A percentile compares a stretch with the other conserved stretches of the same genome.
These are phyloP conservation scores for Ascoidea tarda DNA, from an alignment of 805 yeast species.

Conservation along the genomic window DNA sequence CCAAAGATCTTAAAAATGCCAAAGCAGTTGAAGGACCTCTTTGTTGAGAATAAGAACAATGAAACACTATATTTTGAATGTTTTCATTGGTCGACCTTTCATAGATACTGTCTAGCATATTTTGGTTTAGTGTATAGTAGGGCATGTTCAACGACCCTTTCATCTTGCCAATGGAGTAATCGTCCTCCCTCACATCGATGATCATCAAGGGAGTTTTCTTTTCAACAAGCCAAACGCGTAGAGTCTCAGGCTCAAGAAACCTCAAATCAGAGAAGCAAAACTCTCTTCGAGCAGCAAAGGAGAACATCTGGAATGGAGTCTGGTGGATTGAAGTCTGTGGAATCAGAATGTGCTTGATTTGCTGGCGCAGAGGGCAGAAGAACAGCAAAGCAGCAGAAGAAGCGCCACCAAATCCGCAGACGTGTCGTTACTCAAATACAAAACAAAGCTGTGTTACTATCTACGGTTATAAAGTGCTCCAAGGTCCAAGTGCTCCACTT, in stretches of 20 bases:
- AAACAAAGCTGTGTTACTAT: too few species aligned
- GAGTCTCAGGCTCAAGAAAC: conserved; percentile 7
- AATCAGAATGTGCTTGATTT: too few species aligned
- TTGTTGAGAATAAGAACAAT: conserved; percentile 83
- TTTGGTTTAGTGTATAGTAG: too few species aligned
- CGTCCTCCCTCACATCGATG: conserved; percentile 10
- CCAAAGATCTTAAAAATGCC: conserved; percentile 26
- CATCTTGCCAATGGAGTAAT: conserved; percentile 33
- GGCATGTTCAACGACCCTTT: conserved; percentile 32
- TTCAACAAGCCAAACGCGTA: conserved; percentile 7
- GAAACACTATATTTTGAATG: conserved; percentile 57
- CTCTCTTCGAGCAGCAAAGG: conserved; percentile 15
- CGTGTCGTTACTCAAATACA: too few species aligned
- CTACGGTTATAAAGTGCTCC: too few species aligned
- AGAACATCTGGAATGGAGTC: too few species aligned
- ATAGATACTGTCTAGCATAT: too few species aligned
- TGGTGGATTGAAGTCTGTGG: too few species aligned
- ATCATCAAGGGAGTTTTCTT: conserved; percentile 6
- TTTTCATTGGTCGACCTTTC: background rate
- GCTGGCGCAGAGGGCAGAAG: too few species aligned
- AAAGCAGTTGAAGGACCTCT: conserved; percentile 83
- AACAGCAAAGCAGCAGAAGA: too few species aligned
- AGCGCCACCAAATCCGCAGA: too few species aligned
- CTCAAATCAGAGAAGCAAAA: background rate
- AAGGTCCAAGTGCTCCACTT: too few species aligned